These are phyloP conservation scores for Castanospermum australe DNA, from an alignment of 306 rosid species.

Conservation along the genomic window DNA sequence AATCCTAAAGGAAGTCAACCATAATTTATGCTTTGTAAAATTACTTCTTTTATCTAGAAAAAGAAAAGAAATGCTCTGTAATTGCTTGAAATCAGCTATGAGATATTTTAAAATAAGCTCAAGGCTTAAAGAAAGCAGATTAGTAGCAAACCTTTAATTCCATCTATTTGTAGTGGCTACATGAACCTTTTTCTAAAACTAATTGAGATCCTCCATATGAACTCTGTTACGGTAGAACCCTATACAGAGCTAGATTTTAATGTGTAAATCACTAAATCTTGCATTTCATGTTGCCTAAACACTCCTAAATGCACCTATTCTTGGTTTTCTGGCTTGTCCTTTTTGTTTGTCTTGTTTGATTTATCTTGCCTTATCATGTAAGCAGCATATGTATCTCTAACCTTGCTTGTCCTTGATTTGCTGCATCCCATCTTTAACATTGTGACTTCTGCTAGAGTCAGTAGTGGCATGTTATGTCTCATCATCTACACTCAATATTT, in stretches of 20 bases:
- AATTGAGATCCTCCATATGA: background rate
- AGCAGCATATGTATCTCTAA: background rate
- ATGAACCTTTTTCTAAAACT: background rate
- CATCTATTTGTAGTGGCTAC: background rate
- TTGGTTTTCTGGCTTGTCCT: background rate
- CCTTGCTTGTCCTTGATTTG: background rate
- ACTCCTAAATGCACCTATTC: background rate
- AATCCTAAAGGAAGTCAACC: background rate
- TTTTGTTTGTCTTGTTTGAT: background rate
- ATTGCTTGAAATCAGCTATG: background rate
- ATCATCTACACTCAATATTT: background rate
- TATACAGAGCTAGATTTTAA: background rate
- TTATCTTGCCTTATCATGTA: background rate
- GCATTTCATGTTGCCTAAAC: background rate
- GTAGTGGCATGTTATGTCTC: background rate
- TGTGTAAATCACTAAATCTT: background rate
- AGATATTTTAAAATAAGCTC: background rate
- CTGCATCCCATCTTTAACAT: background rate
- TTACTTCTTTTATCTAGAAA: background rate
- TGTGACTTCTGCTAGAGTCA: background rate
- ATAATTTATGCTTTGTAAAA: background rate
- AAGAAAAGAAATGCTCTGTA: background rate
- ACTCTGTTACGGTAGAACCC: background rate
- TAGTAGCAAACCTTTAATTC: background rate
- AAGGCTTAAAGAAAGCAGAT: background rate